A percentile compares a stretch with the other conserved stretches of the same genome.
Evolutionary conservation across 805 yeast species (phyloP).

Genomic region (Metschnikowia santaceciliae): DNA sequence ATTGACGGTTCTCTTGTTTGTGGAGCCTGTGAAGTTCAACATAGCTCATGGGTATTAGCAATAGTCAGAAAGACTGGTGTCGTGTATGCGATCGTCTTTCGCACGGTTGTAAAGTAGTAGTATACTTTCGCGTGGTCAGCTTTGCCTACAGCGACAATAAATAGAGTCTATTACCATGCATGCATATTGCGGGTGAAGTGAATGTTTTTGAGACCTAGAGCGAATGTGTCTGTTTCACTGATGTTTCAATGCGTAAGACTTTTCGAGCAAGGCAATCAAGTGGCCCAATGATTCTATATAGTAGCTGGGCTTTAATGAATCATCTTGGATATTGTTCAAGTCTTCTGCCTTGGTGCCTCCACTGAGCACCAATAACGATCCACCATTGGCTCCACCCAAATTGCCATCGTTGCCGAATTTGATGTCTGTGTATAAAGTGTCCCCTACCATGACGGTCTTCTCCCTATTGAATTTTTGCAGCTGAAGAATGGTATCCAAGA

Average conservation of each 20-base stretch:
- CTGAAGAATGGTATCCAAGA: slow-evolving; percentile 28
- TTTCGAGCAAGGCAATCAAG: slow-evolving; percentile 14
- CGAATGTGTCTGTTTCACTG: no score
- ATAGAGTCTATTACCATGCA: neutral
- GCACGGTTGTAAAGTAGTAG: neutral
- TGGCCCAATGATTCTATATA: slow-evolving; percentile 33
- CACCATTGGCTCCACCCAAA: slow-evolving; percentile 27
- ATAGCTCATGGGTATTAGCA: slow-evolving; percentile 17
- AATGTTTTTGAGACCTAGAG: no score
- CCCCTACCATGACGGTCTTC: slow-evolving; percentile 39
- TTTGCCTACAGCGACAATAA: neutral
- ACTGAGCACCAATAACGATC: slow-evolving; percentile 32
- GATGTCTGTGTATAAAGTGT: slow-evolving; percentile 40
- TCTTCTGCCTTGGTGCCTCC: slow-evolving; percentile 33
- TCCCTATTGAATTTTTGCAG: slow-evolving; percentile 24
- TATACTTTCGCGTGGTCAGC: neutral
- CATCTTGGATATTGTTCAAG: slow-evolving; percentile 17
- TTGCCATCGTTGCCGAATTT: slow-evolving; percentile 41
- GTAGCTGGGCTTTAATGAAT: slow-evolving; percentile 25
- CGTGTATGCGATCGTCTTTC: neutral
- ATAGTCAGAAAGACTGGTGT: neutral
- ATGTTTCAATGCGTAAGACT: neutral
- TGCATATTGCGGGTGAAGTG: no score
- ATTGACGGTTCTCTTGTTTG: slow-evolving; percentile 60
- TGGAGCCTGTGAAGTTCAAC: slow-evolving; percentile 66